phyloP scores from a whole-genome alignment of 768 basidiomycete species.

The Pisolithus tinctorius region DNA sequence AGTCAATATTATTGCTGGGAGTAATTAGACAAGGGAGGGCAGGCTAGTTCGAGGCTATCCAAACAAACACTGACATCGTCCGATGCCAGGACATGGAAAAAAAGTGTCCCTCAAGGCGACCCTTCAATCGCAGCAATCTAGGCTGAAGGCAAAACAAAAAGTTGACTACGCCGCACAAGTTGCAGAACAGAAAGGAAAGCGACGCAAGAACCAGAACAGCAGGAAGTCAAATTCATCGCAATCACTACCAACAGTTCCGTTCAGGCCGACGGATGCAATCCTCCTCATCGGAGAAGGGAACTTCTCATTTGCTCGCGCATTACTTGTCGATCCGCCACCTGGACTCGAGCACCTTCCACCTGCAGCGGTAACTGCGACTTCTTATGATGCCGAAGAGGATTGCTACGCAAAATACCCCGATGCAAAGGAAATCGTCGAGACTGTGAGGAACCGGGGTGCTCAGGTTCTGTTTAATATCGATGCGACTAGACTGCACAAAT shows the following conservation, averaged over 20 bases:
- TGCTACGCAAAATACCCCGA: constrained; percentile 83
- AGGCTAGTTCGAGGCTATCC: constrained; percentile 11
- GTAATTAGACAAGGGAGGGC: too few species aligned
- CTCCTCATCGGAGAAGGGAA: constrained; percentile 90
- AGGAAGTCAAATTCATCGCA: not conserved
- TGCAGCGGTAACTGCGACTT: constrained; percentile 73
- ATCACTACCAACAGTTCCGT: constrained; percentile 47
- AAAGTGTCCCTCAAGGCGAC: constrained; percentile 54
- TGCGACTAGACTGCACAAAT: constrained; percentile 68
- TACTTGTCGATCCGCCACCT: constrained; percentile 44
- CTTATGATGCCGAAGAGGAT: constrained; percentile 72
- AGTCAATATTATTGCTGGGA: not conserved
- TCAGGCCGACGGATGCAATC: constrained; percentile 56
- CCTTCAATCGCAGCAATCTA: constrained; percentile 62
- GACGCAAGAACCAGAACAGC: constrained; percentile 24
- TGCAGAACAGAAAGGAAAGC: constrained; percentile 39
- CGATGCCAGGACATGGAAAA: constrained; percentile 40
- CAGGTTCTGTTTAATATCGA: constrained; percentile 78
- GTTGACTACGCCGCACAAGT: constrained; percentile 41
- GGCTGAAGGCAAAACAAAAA: constrained; percentile 57
- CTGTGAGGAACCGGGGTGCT: constrained; percentile 52
- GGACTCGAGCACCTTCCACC: constrained; percentile 49
- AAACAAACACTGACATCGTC: constrained; percentile 18
- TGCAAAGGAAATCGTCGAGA: constrained; percentile 49
- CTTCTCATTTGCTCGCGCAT: constrained; percentile 83